Evolutionary conservation across 768 basidiomycete species (phyloP), one percentile per base, ranked within the genome.

Genomic region (Tephrocybe rancida): DNA sequence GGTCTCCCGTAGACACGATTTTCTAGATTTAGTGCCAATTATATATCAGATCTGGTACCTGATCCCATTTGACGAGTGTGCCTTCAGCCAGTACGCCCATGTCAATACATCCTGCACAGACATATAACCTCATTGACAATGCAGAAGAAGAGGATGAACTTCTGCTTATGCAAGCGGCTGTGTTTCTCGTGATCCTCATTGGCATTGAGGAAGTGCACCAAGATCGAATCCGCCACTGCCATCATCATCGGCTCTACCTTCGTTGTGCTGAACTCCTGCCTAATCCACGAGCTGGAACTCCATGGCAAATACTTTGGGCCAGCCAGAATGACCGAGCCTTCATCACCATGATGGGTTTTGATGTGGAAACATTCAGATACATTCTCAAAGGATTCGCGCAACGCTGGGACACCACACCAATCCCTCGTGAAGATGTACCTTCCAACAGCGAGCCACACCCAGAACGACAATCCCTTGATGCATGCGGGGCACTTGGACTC

Each of bases 281-380:
- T 39, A 35, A 53, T 38, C 44, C 52, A 19, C 35, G 44, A 5
- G 19, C 10, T 3, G 45, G 16, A 6, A 53, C 35, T 8, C 52
- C 44, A 18, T 53, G 52, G 44, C 44, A 53, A 30, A 19, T 25
- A 0, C 64, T 78, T 0, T 72, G 62, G 35, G 46, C 54, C 0
- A 68, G 66, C 34, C 58, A 49, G 9, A 65, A 63, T 54, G 70
- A 79, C 49, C 55, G 70, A 3, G 75, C 72, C 5, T 79, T 70
- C 55, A 79, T 80, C 29, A 79, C 73, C 0, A 80, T 73, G 0
- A 77, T 77, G 74, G 73, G 75, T 1, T 69, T 77, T 53, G 66
- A 77, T 63, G 64, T 70, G 2, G 48, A 13, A 1, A 76, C 73
- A 0, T 80, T 80, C 59, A 1, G 61, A 3, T 54, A 46, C n/a